phyloP scores from a whole-genome alignment of 164 flowering plant genomes.

The Echeveria elegans region DNA sequence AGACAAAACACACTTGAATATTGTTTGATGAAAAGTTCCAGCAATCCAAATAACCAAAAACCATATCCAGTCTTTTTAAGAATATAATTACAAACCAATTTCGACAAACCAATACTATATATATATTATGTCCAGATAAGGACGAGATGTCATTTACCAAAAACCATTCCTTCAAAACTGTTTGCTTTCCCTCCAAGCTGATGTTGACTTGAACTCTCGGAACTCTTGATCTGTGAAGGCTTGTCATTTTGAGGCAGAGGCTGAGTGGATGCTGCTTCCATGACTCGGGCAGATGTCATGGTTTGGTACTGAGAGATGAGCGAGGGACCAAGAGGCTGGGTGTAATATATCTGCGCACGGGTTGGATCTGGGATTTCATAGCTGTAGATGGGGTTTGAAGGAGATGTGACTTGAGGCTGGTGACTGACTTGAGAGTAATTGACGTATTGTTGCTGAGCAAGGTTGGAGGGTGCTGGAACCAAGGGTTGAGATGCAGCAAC shows the following conservation, averaged over 20 bases:
- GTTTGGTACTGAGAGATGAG: slow-evolving; percentile 73
- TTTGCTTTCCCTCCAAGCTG: neutral
- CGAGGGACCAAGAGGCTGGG: slow-evolving; percentile 43
- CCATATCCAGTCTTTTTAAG: too few species aligned
- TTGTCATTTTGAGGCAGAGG: slow-evolving; percentile 12
- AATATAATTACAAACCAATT: neutral
- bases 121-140: too few species aligned
- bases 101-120: neutral
- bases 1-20: neutral
- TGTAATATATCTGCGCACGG: slow-evolving; percentile 55
- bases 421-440: slow-evolving; percentile 61
- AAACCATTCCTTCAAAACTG: neutral
- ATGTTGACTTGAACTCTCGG: neutral
- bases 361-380: slow-evolving; percentile 57
- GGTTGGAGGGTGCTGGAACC: slow-evolving; percentile 42
- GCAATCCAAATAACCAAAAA: neutral
- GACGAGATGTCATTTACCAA: neutral
- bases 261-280: slow-evolving; percentile 35
- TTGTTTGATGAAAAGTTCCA: neutral
- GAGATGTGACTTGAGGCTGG: slow-evolving; percentile 51
- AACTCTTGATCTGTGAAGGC: neutral
- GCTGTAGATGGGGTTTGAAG: slow-evolving; percentile 18
- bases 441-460: slow-evolving; percentile 32
- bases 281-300: slow-evolving; percentile 35
- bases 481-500: slow-evolving; percentile 33